These are phyloP conservation scores for Rubroboletus satanas DNA, from an alignment of 768 basidiomycete species.

Conservation along the genomic window DNA sequence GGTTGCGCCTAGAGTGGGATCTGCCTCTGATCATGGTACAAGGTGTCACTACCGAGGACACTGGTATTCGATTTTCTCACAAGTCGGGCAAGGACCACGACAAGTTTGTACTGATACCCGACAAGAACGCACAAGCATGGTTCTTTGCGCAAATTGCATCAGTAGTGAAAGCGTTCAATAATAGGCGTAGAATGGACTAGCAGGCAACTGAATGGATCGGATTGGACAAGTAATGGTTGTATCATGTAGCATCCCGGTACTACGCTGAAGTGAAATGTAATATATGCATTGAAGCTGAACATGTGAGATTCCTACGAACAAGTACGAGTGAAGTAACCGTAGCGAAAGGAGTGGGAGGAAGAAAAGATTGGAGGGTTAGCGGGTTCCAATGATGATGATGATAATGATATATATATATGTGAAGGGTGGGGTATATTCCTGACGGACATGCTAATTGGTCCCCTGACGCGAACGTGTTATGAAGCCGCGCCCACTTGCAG, in stretches of 20 bases:
- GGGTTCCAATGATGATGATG: constrained; percentile 16
- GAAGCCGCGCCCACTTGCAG: constrained; percentile 27
- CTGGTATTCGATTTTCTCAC: constrained; percentile 83
- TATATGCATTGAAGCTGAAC: constrained; percentile 28
- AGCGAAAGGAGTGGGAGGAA: constrained; percentile 17
- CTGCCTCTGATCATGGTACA: constrained; percentile 82
- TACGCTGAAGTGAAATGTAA: constrained; percentile 17
- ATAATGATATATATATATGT: constrained; percentile 14
- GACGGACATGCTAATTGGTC: constrained; percentile 18
- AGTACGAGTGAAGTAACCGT: constrained; percentile 21
- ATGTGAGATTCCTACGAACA: constrained; percentile 19
- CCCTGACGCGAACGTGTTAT: constrained; percentile 19
- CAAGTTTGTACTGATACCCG: constrained; percentile 72
- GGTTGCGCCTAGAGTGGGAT: constrained; percentile 87
- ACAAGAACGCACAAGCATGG: constrained; percentile 73
- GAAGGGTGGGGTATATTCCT: constrained; percentile 28
- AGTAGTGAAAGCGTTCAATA: constrained; percentile 76
- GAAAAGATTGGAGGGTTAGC: constrained; percentile 14
- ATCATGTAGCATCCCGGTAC: constrained; percentile 27
- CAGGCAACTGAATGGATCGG: constrained; percentile 12
- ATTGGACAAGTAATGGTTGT: constrained; percentile 14
- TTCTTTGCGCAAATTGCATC: constrained; percentile 74
- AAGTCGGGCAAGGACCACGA: constrained; percentile 73
- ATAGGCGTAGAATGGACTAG: constrained; percentile 66
- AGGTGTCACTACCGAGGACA: constrained; percentile 86